These are phyloP conservation scores for Penicillium sp. DNA, from an alignment of 2,329 filamentous ascomycete species.

Conservation along the genomic window DNA sequence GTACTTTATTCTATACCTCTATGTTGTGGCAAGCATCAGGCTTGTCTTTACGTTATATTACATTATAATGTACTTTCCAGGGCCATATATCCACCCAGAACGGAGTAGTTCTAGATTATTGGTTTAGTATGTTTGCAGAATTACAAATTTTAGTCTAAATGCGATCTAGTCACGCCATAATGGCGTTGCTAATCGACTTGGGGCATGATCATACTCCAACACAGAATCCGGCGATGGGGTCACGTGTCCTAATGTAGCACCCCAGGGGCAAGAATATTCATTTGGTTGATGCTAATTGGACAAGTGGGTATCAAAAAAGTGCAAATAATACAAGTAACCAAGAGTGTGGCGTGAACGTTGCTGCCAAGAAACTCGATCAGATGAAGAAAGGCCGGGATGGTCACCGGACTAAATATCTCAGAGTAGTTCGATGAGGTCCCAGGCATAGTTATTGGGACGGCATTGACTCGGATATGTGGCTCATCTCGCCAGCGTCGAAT, in stretches of 20 bases:
- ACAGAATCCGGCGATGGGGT: background rate
- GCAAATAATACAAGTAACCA: conserved; percentile 7
- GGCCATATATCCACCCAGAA: background rate
- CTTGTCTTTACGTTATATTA: background rate
- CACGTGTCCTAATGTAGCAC: conserved; percentile 2
- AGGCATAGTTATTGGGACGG: background rate
- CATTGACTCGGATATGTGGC: background rate
- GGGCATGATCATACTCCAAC: background rate
- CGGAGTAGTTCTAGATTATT: background rate
- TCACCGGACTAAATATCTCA: background rate
- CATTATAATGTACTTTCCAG: background rate
- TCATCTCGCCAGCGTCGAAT: background rate
- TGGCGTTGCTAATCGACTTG: background rate
- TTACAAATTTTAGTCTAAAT: background rate
- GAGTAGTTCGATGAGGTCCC: background rate
- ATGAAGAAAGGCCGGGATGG: background rate
- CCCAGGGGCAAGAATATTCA: background rate
- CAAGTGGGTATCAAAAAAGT: conserved; percentile 21
- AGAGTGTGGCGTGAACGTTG: background rate
- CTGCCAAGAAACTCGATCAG: background rate
- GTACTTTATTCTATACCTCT: background rate
- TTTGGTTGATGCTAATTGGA: conserved; percentile 2
- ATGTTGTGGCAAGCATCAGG: too few species aligned
- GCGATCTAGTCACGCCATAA: background rate
- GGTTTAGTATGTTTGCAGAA: background rate